Conservation (phyloP, 371 early-diverging fungal genomes). For the Mucor circinelloides region DNA sequence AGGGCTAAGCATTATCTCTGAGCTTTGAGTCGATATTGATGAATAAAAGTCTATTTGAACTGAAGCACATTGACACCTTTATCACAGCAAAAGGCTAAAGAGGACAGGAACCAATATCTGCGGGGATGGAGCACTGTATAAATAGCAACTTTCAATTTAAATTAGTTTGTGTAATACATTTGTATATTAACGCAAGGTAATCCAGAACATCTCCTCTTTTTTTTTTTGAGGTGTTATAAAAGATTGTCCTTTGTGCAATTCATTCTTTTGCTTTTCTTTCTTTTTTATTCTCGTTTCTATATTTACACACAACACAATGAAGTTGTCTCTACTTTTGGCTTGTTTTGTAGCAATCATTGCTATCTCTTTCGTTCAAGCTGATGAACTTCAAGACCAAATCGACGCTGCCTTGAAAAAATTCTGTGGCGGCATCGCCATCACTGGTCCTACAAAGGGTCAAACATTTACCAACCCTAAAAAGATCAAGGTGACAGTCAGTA, state of each 20-base stretch:
- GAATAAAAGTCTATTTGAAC: too few species aligned
- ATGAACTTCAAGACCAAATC: constrained; percentile 43
- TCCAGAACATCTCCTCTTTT: not conserved
- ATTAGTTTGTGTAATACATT: constrained; percentile 1
- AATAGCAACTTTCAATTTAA: not conserved
- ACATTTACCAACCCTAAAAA: constrained; percentile 41
- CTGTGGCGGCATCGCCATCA: constrained; percentile 43
- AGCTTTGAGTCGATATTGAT: not conserved
- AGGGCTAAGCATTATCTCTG: constrained; percentile 39
- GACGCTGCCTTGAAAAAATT: constrained; percentile 49
- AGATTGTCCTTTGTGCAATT: not conserved
- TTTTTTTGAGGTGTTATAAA: not conserved
- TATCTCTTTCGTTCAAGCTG: constrained; percentile 38
- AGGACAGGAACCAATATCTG: too few species aligned
- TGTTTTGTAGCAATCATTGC: constrained; percentile 32
- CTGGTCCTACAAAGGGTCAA: constrained; percentile 38
- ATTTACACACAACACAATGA: constrained; percentile 22
- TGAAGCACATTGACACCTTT: too few species aligned
- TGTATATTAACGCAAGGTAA: not conserved
- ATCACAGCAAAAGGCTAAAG: too few species aligned
- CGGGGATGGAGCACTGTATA: not conserved
- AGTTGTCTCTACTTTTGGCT: constrained; percentile 30
- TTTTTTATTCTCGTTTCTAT: not conserved
- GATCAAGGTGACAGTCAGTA: constrained; percentile 51
- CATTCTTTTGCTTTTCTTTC: not conserved